These are phyloP conservation scores for Lentinula guzmanii DNA, from an alignment of 768 basidiomycete genomes.

Conservation along the genomic window DNA sequence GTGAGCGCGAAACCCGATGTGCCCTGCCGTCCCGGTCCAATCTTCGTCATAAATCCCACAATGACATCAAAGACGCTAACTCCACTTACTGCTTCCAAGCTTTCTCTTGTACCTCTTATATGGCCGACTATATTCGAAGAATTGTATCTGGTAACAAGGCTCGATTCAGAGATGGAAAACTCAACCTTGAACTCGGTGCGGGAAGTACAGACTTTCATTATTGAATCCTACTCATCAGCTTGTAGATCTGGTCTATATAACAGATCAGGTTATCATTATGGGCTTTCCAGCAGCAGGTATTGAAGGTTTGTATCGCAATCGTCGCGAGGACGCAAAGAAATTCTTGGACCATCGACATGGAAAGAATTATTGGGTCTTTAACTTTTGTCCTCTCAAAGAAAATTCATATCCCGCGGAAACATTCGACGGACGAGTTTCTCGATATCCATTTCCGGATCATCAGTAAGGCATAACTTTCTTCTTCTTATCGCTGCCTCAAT, in stretches of 20 bases:
- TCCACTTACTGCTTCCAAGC: neutral
- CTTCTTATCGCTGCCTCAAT: neutral
- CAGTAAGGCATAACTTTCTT: constrained; percentile 43
- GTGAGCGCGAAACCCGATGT: neutral
- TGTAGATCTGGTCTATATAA: constrained; percentile 62
- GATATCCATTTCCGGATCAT: constrained; percentile 90
- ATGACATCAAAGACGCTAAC: neutral
- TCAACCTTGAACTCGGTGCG: constrained; percentile 68
- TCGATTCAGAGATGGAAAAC: constrained; percentile 61
- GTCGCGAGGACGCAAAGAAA: constrained; percentile 63
- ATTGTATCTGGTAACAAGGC: constrained; percentile 81
- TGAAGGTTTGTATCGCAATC: constrained; percentile 77
- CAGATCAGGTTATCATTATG: constrained; percentile 71
- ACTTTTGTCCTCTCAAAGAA: constrained; percentile 78
- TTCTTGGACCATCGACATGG: constrained; percentile 73
- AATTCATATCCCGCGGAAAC: constrained; percentile 68
- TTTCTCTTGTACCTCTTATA: neutral
- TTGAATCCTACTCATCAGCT: neutral
- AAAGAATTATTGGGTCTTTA: constrained; percentile 82
- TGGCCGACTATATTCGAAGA: constrained; percentile 64
- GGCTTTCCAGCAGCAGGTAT: constrained; percentile 81
- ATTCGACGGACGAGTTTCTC: constrained; percentile 70
- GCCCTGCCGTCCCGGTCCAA: neutral
- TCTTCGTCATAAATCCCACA: neutral
- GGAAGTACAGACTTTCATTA: neutral